Evolutionary conservation across 2,329 filamentous ascomycete genomes (phyloP).

Genomic region (Ampelomyces quisqualis): DNA sequence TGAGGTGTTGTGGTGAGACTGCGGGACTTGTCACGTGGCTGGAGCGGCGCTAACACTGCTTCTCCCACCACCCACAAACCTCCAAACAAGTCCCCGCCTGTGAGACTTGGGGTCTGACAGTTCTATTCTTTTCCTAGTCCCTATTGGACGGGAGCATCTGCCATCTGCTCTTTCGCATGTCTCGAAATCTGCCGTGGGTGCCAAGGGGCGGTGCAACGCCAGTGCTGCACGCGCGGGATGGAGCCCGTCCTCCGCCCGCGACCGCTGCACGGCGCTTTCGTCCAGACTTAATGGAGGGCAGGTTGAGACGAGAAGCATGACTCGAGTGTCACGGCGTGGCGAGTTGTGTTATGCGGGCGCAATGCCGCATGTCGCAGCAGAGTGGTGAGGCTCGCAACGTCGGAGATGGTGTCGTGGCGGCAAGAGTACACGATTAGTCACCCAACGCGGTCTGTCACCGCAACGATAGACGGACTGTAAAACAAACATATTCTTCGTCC

Average conservation of each 20-base stretch:
- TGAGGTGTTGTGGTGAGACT: neutral
- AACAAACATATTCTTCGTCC: constrained; percentile 41
- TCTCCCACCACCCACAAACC: no score
- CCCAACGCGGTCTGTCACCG: constrained; percentile 15
- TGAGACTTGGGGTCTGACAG: no score
- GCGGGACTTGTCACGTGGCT: no score
- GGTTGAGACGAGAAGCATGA: constrained; percentile 24
- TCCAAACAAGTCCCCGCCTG: neutral
- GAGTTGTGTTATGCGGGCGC: constrained; percentile 19
- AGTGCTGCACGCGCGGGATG: constrained; percentile 24
- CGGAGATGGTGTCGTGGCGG: constrained; percentile 33
- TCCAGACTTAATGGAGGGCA: constrained; percentile 18
- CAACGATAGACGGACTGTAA: constrained; percentile 32
- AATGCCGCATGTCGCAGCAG: constrained; percentile 26
- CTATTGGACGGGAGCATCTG: no score
- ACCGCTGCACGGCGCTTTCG: constrained; percentile 8
- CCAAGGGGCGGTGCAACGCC: constrained; percentile 13
- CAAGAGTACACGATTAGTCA: constrained; percentile 34
- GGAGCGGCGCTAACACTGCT: no score
- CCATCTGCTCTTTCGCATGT: constrained; percentile 9
- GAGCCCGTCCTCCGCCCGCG: constrained; percentile 13
- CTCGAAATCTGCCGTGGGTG: constrained; percentile 9
- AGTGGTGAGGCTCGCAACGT: constrained; percentile 32
- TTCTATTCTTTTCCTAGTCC: no score
- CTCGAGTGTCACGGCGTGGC: constrained; percentile 17